Evolutionary conservation across 257 asterid genomes (phyloP).

Genomic region (Cordia subcordata): DNA sequence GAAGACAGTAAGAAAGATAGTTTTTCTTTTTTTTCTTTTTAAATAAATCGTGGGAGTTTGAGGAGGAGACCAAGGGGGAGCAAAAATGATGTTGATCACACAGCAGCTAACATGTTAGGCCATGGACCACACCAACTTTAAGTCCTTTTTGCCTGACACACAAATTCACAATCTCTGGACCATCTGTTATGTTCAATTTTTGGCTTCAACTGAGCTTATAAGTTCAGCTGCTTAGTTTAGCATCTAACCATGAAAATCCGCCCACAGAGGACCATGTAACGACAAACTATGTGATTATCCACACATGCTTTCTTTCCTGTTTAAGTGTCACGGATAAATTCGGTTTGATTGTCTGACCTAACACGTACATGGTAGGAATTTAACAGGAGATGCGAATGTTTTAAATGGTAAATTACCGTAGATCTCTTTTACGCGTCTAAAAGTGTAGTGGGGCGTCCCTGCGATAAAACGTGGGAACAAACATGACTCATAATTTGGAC

Average conservation of each 20-base stretch:
- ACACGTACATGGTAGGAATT: no score
- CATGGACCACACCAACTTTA: slow-evolving; percentile 34
- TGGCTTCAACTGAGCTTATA: slow-evolving; percentile 21
- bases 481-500: no score
- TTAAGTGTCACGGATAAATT: no score
- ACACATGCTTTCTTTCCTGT: not conserved
- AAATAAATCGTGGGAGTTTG: not conserved
- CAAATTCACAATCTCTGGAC: not conserved
- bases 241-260: not conserved
- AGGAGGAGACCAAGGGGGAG: not conserved
- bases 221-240: not conserved
- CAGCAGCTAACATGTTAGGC: slow-evolving; percentile 32
- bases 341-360: no score
- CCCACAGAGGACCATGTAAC: no score
- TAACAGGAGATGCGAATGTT: no score
- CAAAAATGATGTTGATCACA: slow-evolving; percentile 36
- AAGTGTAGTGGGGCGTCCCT: no score
- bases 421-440: no score
- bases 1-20: not conserved
- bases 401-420: no score
- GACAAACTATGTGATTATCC: not conserved
- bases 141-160: not conserved
- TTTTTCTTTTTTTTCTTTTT: not conserved
- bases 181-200: slow-evolving; percentile 3
- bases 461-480: no score